phyloP scores from a whole-genome alignment of 2,329 filamentous ascomycete genomes.

The Alternaria brassicicola region DNA sequence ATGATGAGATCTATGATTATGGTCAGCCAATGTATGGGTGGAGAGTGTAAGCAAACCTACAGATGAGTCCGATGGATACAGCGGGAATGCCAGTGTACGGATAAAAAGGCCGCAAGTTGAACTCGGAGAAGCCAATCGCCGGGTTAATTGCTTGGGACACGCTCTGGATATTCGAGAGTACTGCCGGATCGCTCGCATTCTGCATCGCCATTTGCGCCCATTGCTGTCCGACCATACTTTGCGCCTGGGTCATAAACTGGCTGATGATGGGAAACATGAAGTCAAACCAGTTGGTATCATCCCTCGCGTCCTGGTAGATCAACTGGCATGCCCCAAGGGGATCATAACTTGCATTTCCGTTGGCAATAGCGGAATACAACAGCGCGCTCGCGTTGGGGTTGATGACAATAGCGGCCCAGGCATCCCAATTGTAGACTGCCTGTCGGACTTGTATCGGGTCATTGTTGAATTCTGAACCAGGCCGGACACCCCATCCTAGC shows the following conservation, averaged over 20 bases:
- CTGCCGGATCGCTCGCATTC: constrained; percentile 50
- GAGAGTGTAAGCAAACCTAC: constrained; percentile 9
- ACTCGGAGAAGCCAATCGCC: constrained; percentile 61
- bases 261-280: constrained; percentile 62
- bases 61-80: constrained; percentile 68
- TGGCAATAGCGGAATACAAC: constrained; percentile 60
- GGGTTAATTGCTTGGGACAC: constrained; percentile 62
- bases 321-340: constrained; percentile 64
- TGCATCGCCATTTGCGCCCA: constrained; percentile 53
- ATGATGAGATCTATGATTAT: constrained; percentile 61
- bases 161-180: constrained; percentile 52
- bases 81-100: constrained; percentile 62
- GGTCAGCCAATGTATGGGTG: neutral
- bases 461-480: constrained; percentile 60
- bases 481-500: constrained; percentile 59
- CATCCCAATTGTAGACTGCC: constrained; percentile 64
- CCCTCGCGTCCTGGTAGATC: constrained; percentile 61
- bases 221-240: constrained; percentile 55
- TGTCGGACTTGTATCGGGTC: constrained; percentile 63
- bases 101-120: constrained; percentile 65
- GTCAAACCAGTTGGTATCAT: constrained; percentile 60
- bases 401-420: constrained; percentile 67
- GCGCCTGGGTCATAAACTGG: constrained; percentile 54
- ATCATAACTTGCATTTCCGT: constrained; percentile 64
- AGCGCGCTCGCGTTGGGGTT: constrained; percentile 67